These are phyloP conservation scores for Cryphonectria radicalis DNA, from an alignment of 2,329 filamentous ascomycete species.

Conservation along the genomic window DNA sequence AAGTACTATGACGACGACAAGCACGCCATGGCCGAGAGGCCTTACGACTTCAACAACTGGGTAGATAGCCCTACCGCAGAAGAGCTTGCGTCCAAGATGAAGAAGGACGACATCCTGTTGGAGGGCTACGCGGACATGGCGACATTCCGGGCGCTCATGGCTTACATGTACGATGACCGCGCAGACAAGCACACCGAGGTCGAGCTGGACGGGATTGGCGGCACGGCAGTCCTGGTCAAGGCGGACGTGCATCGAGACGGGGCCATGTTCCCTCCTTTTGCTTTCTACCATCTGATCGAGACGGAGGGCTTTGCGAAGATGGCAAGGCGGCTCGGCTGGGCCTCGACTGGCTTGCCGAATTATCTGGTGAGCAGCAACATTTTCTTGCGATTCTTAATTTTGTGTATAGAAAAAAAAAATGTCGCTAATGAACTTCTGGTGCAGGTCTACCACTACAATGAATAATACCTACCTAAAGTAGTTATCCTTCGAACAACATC, in stretches of 20 bases:
- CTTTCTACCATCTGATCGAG: constrained; percentile 96
- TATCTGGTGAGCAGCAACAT: constrained; percentile 74
- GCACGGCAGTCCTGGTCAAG: constrained; percentile 90
- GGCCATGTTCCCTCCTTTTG: constrained; percentile 96
- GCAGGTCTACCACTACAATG: constrained; percentile 89
- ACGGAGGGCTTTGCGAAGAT: constrained; percentile 98
- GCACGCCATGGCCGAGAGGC: constrained; percentile 73
- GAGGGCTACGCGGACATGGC: constrained; percentile 94
- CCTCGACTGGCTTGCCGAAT: constrained; percentile 87
- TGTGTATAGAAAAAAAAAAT: not conserved
- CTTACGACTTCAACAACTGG: constrained; percentile 99
- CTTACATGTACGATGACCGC: constrained; percentile 68
- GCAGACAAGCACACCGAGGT: constrained; percentile 67
- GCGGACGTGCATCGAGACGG: constrained; percentile 96
- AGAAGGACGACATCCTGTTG: constrained; percentile 85
- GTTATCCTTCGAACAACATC: constrained; percentile 14
- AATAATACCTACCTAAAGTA: constrained; percentile 49
- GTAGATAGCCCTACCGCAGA: constrained; percentile 83
- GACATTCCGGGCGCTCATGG: constrained; percentile 91
- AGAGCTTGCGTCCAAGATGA: constrained; percentile 78
- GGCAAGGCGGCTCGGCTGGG: constrained; percentile 86
- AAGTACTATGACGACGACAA: constrained; percentile 73
- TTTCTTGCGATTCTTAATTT: not conserved
- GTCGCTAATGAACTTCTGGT: constrained; percentile 18
- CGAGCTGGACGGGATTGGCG: constrained; percentile 88